Evolutionary conservation across 257 asterid genomes (phyloP).

Genomic region (Anisodus acutangulus): DNA sequence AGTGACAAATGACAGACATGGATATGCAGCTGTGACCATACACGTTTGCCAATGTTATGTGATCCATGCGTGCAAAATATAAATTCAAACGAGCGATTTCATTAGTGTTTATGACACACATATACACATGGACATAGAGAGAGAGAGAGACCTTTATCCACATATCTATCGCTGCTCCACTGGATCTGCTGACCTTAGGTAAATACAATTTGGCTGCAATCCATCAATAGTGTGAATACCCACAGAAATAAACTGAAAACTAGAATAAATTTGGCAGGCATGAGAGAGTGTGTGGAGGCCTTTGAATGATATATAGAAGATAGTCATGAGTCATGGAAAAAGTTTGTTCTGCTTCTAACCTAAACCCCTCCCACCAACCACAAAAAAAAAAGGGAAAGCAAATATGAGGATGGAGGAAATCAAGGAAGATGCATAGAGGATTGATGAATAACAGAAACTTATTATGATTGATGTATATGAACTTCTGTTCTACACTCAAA

Average conservation of each 20-base stretch:
- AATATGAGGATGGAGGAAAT: not conserved
- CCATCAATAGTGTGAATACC: conserved; percentile 32
- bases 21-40: not conserved
- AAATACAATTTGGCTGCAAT: conserved; percentile 85
- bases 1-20: not conserved
- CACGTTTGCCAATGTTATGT: not conserved
- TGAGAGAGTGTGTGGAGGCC: not conserved
- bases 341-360: not conserved
- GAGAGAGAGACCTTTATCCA: conserved; percentile 77
- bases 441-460: not conserved
- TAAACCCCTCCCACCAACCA: conserved; percentile 19
- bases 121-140: not conserved
- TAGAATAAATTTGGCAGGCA: not conserved
- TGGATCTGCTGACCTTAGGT: conserved; percentile 72
- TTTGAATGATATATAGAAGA: not conserved
- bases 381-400: not conserved
- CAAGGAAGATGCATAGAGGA: not conserved
- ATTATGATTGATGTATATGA: not conserved
- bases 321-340: not conserved
- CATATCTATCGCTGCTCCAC: conserved; percentile 84
- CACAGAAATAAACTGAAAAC: conserved; percentile 1
- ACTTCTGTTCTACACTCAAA: conserved; percentile 14
- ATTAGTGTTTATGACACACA: not conserved
- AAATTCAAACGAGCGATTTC: conserved; percentile 5
- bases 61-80: not conserved